Conservation (phyloP, 1,284 basidiomycete genomes). For the Ustilago curta region DNA sequence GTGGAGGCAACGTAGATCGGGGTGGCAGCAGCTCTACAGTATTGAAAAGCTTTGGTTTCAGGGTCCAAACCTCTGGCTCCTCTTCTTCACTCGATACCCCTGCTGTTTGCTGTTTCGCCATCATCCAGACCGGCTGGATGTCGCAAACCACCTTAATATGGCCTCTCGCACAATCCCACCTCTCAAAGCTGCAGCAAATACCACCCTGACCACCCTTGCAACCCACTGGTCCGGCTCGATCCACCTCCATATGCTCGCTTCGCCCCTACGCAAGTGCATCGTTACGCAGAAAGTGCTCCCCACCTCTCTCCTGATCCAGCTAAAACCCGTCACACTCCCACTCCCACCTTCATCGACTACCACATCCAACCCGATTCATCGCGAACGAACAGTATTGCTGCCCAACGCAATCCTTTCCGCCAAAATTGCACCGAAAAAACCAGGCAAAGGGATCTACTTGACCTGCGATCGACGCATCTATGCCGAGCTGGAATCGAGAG, state of each 20-base stretch:
- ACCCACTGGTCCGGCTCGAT: slow-evolving; percentile 26
- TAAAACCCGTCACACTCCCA: slow-evolving; percentile 28
- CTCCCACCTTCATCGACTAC: background rate
- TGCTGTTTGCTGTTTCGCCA: too few relatives aligned
- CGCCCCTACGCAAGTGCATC: slow-evolving; percentile 36
- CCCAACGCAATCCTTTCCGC: slow-evolving; percentile 33
- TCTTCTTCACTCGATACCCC: too few relatives aligned
- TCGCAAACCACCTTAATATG: background rate
- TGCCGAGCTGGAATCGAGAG: slow-evolving; percentile 2
- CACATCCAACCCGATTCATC: too few relatives aligned
- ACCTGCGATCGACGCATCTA: slow-evolving; percentile 14
- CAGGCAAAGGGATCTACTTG: slow-evolving; percentile 22
- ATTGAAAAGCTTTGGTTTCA: background rate
- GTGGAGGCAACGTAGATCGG: slow-evolving; percentile 30
- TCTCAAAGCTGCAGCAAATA: background rate
- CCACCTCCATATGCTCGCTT: slow-evolving; percentile 28
- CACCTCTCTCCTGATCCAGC: slow-evolving; percentile 25
- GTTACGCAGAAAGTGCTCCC: slow-evolving; percentile 32
- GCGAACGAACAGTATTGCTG: slow-evolving; percentile 15
- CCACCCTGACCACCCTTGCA: slow-evolving; percentile 16
- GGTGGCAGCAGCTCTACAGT: background rate
- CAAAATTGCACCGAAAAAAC: background rate
- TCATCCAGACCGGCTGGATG: too few relatives aligned
- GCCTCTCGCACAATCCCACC: background rate
- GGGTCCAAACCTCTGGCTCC: slow-evolving; percentile 16